Conservation (phyloP, 108 stramenopile genomes). For the Cyclotella kingstonii region DNA sequence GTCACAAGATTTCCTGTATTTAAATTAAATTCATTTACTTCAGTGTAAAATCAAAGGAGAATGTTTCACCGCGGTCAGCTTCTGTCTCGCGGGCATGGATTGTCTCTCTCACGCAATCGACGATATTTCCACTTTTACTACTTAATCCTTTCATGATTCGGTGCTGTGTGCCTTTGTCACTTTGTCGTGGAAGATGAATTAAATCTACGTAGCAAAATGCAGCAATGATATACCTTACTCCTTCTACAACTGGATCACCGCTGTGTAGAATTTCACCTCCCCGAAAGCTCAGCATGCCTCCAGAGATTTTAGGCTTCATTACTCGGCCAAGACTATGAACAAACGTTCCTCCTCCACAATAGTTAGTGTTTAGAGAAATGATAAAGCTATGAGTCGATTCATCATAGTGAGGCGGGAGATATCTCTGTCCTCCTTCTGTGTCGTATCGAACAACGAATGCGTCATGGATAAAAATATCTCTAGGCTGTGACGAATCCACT, state of each 20-base stretch:
- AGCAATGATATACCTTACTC: constrained; percentile 39
- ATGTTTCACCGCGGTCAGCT: too few relatives aligned
- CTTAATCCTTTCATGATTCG: background rate
- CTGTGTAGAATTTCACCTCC: constrained; percentile 48
- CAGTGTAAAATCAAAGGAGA: too few relatives aligned
- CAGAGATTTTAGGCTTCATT: constrained; percentile 22
- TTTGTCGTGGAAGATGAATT: background rate
- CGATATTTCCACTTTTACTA: too few relatives aligned
- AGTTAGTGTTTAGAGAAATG: constrained; percentile 82
- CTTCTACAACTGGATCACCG: constrained; percentile 44
- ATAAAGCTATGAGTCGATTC: constrained; percentile 89
- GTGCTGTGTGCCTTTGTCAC: background rate
- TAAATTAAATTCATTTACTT: too few relatives aligned
- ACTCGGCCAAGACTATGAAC: constrained; percentile 46
- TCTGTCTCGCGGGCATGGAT: too few relatives aligned
- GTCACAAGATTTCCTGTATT: too few relatives aligned
- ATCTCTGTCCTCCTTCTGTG: constrained; percentile 51
- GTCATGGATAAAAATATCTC: constrained; percentile 71
- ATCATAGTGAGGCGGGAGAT: constrained; percentile 86
- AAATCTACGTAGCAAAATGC: constrained; percentile 48
- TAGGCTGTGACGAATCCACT: constrained; percentile 1
- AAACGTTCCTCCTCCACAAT: constrained; percentile 86
- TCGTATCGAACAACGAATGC: constrained; percentile 91
- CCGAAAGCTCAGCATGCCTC: constrained; percentile 47
- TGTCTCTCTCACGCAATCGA: too few relatives aligned